Percentiles rank a stretch among this genome's conserved stretches.
These are phyloP conservation scores for Haplosporangium sp. DNA, from an alignment of 371 early-diverging fungal genomes.

Conservation along the genomic window DNA sequence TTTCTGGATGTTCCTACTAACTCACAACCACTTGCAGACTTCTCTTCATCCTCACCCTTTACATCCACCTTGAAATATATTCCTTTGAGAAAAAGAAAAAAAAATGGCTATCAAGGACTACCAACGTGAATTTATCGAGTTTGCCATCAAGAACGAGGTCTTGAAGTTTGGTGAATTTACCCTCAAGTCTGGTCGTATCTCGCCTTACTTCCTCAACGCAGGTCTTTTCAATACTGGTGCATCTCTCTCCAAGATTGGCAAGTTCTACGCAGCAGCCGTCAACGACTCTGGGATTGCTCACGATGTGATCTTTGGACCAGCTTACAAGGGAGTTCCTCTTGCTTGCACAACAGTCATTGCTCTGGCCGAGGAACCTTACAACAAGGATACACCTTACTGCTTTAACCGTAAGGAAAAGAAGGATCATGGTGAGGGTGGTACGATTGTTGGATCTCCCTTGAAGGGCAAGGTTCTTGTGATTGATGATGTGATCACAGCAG, in stretches of 20 bases:
- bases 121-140: slow-evolving; percentile 94
- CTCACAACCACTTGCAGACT: slow-evolving; percentile 4
- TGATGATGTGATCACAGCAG: slow-evolving; percentile 99
- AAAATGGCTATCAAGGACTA: slow-evolving; percentile 80
- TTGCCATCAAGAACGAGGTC: slow-evolving; percentile 85
- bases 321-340: slow-evolving; percentile 98
- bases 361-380: slow-evolving; percentile 64
- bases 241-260: slow-evolving; percentile 85
- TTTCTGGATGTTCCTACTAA: slow-evolving; percentile 34
- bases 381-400: slow-evolving; percentile 82
- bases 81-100: too few species aligned
- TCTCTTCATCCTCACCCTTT: neutral
- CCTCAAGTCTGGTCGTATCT: slow-evolving; percentile 93
- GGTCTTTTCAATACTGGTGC: slow-evolving; percentile 94
- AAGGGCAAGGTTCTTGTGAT: slow-evolving; percentile 85
- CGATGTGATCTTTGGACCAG: slow-evolving; percentile 96
- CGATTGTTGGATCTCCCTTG: slow-evolving; percentile 90
- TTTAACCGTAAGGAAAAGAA: slow-evolving; percentile 99
- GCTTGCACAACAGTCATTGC: slow-evolving; percentile 86
- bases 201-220: slow-evolving; percentile 98
- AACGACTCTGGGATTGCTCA: slow-evolving; percentile 75
- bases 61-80: too few species aligned
- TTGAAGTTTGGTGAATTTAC: slow-evolving; percentile 92
- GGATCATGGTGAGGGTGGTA: slow-evolving; percentile 98
- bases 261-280: slow-evolving; percentile 91